Evolutionary conservation across 2,329 filamentous ascomycete genomes (phyloP).

Genomic region (Penicillium sp.): DNA sequence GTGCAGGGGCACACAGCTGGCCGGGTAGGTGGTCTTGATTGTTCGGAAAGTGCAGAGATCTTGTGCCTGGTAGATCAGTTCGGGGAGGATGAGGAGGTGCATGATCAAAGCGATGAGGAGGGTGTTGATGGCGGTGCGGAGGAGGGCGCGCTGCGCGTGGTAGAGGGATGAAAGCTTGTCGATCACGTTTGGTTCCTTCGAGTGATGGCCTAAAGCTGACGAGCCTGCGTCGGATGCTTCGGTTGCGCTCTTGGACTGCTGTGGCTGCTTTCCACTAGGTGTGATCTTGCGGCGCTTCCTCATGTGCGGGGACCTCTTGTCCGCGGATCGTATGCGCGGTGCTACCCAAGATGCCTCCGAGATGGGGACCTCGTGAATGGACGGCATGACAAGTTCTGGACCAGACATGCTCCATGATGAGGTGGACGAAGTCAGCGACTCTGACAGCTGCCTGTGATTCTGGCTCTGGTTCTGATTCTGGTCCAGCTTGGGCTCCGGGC

Average conservation of each 20-base stretch:
- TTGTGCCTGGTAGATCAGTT: slow-evolving; percentile 36
- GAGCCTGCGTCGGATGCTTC: slow-evolving; percentile 9
- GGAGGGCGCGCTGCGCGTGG: not conserved
- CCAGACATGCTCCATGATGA: slow-evolving; percentile 34
- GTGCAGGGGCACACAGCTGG: slow-evolving; percentile 28
- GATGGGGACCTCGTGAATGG: slow-evolving; percentile 38
- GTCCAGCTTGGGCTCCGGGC: not conserved
- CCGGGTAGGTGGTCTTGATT: slow-evolving; percentile 30
- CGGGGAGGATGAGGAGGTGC: slow-evolving; percentile 39
- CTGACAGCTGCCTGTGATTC: slow-evolving; percentile 18
- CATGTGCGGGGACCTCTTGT: slow-evolving; percentile 5
- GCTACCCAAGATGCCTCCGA: slow-evolving; percentile 38
- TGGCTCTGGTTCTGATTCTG: not conserved
- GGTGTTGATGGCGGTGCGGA: slow-evolving; percentile 28
- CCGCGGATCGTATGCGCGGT: slow-evolving; percentile 24
- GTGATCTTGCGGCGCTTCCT: slow-evolving; percentile 27
- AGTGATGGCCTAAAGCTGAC: slow-evolving; percentile 5
- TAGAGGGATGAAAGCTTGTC: slow-evolving; percentile 5
- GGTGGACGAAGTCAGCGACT: slow-evolving; percentile 24
- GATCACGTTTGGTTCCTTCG: not conserved
- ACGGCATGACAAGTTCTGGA: slow-evolving; percentile 44
- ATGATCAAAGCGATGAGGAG: slow-evolving; percentile 32
- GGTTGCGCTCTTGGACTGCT: not conserved
- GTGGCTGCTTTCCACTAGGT: not conserved
- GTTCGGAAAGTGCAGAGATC: slow-evolving; percentile 27